phyloP scores from a whole-genome alignment of 805 yeast species.

The Hanseniaspora singularis region DNA sequence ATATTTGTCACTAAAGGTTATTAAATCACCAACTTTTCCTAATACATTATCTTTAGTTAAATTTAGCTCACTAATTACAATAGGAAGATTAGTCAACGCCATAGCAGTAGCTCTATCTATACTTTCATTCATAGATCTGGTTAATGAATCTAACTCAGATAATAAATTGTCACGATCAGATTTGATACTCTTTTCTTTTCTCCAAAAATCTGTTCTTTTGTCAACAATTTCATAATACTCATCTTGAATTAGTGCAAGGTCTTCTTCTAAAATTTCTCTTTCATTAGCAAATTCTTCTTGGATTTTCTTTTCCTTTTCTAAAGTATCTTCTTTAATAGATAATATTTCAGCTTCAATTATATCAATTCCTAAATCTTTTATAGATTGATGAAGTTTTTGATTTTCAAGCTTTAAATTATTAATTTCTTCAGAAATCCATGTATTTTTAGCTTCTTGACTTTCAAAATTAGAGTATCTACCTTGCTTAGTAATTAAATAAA shows the following conservation, averaged over 20 bases:
- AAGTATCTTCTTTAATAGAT: conserved; percentile 4
- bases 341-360: conserved; percentile 15
- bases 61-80: conserved; percentile 48
- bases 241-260: conserved; percentile 32
- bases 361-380: conserved; percentile 23
- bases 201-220: conserved; percentile 61
- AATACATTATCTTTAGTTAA: conserved; percentile 46
- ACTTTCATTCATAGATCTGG: conserved; percentile 51
- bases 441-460: conserved; percentile 47
- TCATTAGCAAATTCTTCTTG: conserved; percentile 33
- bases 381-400: conserved; percentile 23
- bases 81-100: conserved; percentile 59
- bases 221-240: conserved; percentile 42
- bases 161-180: conserved; percentile 44
- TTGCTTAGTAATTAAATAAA: conserved; percentile 54
- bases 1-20: conserved; percentile 69
- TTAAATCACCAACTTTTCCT: conserved; percentile 79
- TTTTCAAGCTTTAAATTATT: conserved; percentile 24
- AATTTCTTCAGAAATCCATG: conserved; percentile 52
- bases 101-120: conserved; percentile 59
- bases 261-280: conserved; percentile 26
- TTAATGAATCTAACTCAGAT: conserved; percentile 45
- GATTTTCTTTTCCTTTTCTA: conserved; percentile 26
- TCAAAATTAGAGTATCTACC: conserved; percentile 54
- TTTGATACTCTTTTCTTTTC: conserved; percentile 57